phyloP scores from a whole-genome alignment of 352 stramenopile species.

The Globisporangium cylindrosporum region DNA sequence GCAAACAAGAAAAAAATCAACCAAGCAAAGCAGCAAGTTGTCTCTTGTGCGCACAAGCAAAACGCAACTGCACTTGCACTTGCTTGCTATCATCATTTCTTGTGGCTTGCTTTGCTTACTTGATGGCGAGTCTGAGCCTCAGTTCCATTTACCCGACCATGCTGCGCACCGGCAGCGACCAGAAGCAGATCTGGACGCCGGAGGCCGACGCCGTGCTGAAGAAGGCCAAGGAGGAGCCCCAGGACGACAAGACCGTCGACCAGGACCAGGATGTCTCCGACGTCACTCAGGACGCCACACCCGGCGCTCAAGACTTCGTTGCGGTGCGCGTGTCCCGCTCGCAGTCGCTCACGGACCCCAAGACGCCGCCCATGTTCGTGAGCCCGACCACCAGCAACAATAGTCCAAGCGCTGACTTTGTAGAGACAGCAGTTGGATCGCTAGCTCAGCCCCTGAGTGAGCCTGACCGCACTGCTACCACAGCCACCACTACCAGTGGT shows the following conservation, averaged over 20 bases:
- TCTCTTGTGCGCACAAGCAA: neutral
- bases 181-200: neutral
- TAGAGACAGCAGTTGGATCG: neutral
- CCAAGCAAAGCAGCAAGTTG: neutral
- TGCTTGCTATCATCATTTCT: neutral
- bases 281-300: neutral
- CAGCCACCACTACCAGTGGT: neutral
- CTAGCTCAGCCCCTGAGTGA: slow-evolving; percentile 5
- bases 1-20: slow-evolving; percentile 2
- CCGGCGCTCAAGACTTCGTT: neutral
- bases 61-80: slow-evolving; percentile 2
- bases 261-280: neutral
- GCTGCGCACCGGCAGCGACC: slow-evolving; percentile 4
- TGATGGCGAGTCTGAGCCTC: slow-evolving; percentile 11
- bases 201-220: slow-evolving; percentile 10
- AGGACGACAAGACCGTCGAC: neutral
- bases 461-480: neutral
- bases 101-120: neutral
- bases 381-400: slow-evolving; percentile 22
- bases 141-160: slow-evolving; percentile 7
- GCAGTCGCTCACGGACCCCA: slow-evolving; percentile 39
- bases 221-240: slow-evolving; percentile 9
- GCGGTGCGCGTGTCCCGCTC: slow-evolving; percentile 34
- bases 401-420: neutral
- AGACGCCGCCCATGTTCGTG: slow-evolving; percentile 28